phyloP scores from a whole-genome alignment of 805 yeast genomes.

The Metschnikowia noctiluminum region DNA sequence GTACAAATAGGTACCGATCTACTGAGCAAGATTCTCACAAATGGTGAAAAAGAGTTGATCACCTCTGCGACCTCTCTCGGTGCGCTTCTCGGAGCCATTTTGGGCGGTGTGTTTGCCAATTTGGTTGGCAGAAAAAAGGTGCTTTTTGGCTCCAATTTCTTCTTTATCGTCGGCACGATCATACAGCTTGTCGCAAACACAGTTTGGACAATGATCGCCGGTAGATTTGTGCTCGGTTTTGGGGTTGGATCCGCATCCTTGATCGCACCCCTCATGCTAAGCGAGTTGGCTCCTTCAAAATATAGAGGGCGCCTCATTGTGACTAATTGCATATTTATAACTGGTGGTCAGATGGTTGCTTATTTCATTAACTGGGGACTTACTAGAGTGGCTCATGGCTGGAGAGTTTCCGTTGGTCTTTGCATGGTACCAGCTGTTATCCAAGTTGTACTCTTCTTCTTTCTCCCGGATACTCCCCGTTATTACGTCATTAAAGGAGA shows the following conservation, averaged over 20 bases:
- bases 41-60: slow-evolving; percentile 83
- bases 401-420: slow-evolving; percentile 90
- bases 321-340: slow-evolving; percentile 81
- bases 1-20: slow-evolving; percentile 82
- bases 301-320: slow-evolving; percentile 91
- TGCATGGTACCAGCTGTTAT: slow-evolving; percentile 82
- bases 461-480: slow-evolving; percentile 95
- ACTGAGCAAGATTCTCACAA: slow-evolving; percentile 46
- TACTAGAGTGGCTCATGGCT: slow-evolving; percentile 69
- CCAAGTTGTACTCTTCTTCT: slow-evolving; percentile 73
- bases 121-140: slow-evolving; percentile 80
- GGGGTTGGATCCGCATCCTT: slow-evolving; percentile 96
- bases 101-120: slow-evolving; percentile 84
- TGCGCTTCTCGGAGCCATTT: slow-evolving; percentile 73
- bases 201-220: slow-evolving; percentile 89
- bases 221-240: slow-evolving; percentile 90
- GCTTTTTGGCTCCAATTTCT: slow-evolving; percentile 73
- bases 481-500: slow-evolving; percentile 72
- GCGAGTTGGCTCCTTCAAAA: slow-evolving; percentile 88
- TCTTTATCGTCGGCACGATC: slow-evolving; percentile 81
- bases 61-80: slow-evolving; percentile 95
- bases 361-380: slow-evolving; percentile 92
- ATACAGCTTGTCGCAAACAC: slow-evolving; percentile 78
- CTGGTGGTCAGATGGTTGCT: slow-evolving; percentile 94
- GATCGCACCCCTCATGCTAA: slow-evolving; percentile 88